Conservation (phyloP, 495 filamentous ascomycete species). For the Neurospora discreta region DNA sequence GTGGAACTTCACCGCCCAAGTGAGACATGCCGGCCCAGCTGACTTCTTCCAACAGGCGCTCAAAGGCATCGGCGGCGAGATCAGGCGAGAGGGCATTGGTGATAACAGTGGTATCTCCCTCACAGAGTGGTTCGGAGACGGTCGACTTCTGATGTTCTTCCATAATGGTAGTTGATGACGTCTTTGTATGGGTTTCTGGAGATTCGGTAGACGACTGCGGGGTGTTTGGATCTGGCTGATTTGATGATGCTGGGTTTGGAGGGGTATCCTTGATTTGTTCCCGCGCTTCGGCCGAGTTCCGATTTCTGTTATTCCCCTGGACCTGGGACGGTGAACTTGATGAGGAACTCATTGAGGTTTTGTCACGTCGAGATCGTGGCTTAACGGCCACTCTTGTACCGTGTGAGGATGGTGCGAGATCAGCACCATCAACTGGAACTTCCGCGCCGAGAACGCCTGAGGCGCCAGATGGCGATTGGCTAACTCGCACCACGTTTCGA, state of each 20-base stretch:
- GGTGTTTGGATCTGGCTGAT: not conserved
- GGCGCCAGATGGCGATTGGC: not conserved
- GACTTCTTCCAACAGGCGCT: slow-evolving; percentile 63
- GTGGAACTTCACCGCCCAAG: slow-evolving; percentile 80
- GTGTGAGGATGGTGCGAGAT: not conserved
- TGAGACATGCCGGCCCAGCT: slow-evolving; percentile 90
- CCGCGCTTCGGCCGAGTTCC: not conserved
- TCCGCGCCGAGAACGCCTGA: not conserved
- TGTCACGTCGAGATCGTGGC: not conserved
- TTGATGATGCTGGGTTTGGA: not conserved
- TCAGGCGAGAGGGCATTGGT: slow-evolving; percentile 48
- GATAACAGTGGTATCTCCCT: slow-evolving; percentile 73
- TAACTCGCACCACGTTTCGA: not conserved
- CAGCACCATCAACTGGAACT: not conserved
- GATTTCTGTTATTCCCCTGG: not conserved
- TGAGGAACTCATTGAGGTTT: not conserved
- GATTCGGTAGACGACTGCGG: not conserved
- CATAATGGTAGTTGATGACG: not conserved
- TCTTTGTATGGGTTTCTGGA: not conserved
- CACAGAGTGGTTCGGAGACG: slow-evolving; percentile 35
- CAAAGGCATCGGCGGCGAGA: slow-evolving; percentile 50
- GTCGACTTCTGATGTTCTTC: not conserved
- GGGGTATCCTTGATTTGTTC: not conserved
- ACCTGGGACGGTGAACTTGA: not conserved
- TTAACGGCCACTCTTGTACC: not conserved